Evolutionary conservation across 139 green algal species (phyloP), one percentile per base, ranked within the genome.

Genomic region (Micractinium conductrix): DNA sequence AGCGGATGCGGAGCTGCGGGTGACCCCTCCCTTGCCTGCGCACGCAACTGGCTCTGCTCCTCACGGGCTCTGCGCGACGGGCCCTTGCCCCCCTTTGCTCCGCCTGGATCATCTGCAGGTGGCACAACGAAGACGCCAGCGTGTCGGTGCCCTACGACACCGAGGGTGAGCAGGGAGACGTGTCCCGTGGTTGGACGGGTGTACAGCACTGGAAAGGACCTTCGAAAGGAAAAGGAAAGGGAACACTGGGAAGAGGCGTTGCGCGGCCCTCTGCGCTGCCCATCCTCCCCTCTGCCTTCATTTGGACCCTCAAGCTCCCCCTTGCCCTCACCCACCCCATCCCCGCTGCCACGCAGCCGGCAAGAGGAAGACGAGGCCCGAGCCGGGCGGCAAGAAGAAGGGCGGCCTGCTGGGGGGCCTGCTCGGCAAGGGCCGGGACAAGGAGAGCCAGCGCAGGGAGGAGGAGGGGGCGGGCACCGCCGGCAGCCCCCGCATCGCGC

Each of bases 121-220:
- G 86, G 55, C 72, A 71, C 63, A 68, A 89, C 35, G 85, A 89
- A 19, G 53, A 82, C 12, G 69, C 60, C 30, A 62, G 74, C 2
- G 33, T 50, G 55, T 21, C 10, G 12, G 79, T 55, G 38, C 24
- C 26, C 1, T 72, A 82, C 37, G 76, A 82, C 35, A 38, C 74
- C 3, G 74, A 81, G 35, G 53, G 74, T 81, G 74, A 53, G 74
- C 44, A 26, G 16, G 16, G 16, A 30, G 16, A 30, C 10, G 48
- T 58, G 48, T 58, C 12, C 58, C 21, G 58, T 14, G 17, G 5
- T 33, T 67, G 16, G 17, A 67, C 21, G 22, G 58, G 19, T n/a
- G 58, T 67, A 19, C 58, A 67, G 21, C 17, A 19, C 17, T n/a
- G 22, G 22, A 28, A 9, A 19, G 19, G 16, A 67, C 19, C 58